Conservation (phyloP, 2,329 filamentous ascomycete genomes). For the Scortechinia acanthostroma region DNA sequence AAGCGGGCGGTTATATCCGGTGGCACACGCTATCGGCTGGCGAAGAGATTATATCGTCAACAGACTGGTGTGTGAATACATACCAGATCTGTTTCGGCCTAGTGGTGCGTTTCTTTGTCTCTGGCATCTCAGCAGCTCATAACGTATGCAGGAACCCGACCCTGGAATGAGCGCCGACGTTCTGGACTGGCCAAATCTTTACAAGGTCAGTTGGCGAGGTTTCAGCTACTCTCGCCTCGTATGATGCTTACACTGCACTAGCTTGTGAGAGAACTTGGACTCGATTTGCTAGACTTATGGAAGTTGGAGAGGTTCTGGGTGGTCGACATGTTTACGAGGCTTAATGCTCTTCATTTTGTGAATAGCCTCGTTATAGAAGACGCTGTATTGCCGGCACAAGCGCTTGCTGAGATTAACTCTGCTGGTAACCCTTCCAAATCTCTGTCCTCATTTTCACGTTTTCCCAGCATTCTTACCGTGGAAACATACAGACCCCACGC, state of each 20-base stretch:
- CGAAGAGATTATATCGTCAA: not conserved
- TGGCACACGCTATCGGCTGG: not conserved
- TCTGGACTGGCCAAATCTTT: not conserved
- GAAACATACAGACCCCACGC: too few species aligned
- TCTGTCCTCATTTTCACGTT: not conserved
- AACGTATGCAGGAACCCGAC: not conserved
- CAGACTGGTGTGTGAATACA: too few species aligned
- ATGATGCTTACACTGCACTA: not conserved
- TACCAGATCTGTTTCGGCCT: not conserved
- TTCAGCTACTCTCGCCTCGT: not conserved
- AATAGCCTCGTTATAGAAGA: not conserved
- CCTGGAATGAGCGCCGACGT: not conserved
- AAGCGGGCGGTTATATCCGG: not conserved
- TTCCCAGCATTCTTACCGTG: not conserved
- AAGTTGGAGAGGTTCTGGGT: conserved; percentile 1
- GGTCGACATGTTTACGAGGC: not conserved
- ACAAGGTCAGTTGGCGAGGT: not conserved
- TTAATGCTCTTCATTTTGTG: not conserved
- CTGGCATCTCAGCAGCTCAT: not conserved
- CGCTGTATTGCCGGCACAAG: not conserved
- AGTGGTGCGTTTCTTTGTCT: not conserved
- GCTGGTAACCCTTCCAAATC: not conserved
- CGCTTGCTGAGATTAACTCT: not conserved
- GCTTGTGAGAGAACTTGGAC: not conserved
- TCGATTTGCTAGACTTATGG: not conserved